Conservation (phyloP, 495 filamentous ascomycete genomes). For the Cenococcum geophilum region DNA sequence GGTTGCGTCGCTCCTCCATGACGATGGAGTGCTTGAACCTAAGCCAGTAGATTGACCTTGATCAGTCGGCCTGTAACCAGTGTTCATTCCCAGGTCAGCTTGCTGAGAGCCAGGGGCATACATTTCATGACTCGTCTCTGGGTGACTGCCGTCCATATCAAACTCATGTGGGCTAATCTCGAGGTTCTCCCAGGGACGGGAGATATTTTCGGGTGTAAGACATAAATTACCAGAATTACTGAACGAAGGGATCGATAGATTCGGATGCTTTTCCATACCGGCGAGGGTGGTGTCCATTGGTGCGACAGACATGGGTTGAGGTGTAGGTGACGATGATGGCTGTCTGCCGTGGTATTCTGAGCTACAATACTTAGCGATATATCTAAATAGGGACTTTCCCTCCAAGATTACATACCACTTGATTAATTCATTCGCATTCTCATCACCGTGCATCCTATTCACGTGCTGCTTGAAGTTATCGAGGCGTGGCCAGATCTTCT, state of each 20-base stretch:
- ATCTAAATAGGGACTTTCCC: neutral
- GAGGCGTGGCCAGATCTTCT: conserved; percentile 77
- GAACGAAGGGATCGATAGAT: conserved; percentile 21
- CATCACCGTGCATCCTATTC: conserved; percentile 63
- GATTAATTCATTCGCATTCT: conserved; percentile 49
- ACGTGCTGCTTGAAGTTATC: conserved; percentile 93
- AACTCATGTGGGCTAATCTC: neutral
- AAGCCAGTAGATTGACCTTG: conserved; percentile 1
- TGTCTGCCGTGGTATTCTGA: neutral
- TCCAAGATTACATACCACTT: conserved; percentile 41
- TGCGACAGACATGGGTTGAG: conserved; percentile 13
- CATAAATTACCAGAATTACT: conserved; percentile 23
- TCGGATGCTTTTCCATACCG: conserved; percentile 22
- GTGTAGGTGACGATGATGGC: conserved; percentile 1
- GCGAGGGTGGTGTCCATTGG: conserved; percentile 30
- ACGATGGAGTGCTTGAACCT: neutral
- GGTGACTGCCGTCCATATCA: neutral
- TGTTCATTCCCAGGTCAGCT: neutral
- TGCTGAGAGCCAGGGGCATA: neutral
- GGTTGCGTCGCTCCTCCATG: neutral
- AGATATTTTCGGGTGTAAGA: conserved; percentile 27
- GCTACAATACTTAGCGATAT: neutral
- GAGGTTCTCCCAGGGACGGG: conserved; percentile 11
- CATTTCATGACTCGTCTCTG: neutral
- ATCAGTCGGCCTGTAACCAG: conserved; percentile 1